Evolutionary conservation across 2,329 filamentous ascomycete genomes (phyloP), one percentile per base, ranked within the genome.

Genomic region (Ceratocystis alfenasii): DNA sequence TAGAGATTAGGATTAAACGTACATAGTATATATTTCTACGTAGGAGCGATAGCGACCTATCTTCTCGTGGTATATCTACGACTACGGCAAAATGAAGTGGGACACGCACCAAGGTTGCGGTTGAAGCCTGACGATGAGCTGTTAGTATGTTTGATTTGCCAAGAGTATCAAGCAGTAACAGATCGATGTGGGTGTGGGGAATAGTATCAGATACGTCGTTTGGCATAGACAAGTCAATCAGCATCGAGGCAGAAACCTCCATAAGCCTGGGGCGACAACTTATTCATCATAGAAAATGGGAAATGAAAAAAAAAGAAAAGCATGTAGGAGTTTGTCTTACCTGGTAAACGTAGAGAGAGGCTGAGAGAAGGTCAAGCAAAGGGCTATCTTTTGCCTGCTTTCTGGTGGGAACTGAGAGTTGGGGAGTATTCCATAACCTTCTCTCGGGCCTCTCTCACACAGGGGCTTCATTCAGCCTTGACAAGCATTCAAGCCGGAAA

Each of bases 141-240:
- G 62, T 67, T 55, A 67, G 65, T 36, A 60, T 22, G 36, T 59
- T n/a, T 36, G 12, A 59, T 59, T 36, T 17, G 17, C 25, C 15
- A 59, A 59, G 15, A 2, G 55, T 7, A n/a, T 59, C 55, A 36
- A 36, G 55, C 55, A 33, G 25, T 12, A 67, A 25, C 62, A 60
- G 59, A 25, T 28, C 33, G 20, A 59, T 25, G 33, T 44, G 5
- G 7, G 30, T 28, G 25, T 36, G 55, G 62, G 62, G 41, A 55
- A 62, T 57, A 48, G 45, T 41, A 62, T 68, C 64, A 66, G 67
- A 66, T 53, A 68, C 67, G 64, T 68, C n/a, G 67, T 82, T 83
- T 80, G 80, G 78, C 76, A 76, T 78, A 78, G 80, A 82, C 80
- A 70, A 77, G 80, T 80, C 77, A 75, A 73, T 79, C 77, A 78